Conservation (phyloP, 2,329 filamentous ascomycete species). For the Penicillium sp. region DNA sequence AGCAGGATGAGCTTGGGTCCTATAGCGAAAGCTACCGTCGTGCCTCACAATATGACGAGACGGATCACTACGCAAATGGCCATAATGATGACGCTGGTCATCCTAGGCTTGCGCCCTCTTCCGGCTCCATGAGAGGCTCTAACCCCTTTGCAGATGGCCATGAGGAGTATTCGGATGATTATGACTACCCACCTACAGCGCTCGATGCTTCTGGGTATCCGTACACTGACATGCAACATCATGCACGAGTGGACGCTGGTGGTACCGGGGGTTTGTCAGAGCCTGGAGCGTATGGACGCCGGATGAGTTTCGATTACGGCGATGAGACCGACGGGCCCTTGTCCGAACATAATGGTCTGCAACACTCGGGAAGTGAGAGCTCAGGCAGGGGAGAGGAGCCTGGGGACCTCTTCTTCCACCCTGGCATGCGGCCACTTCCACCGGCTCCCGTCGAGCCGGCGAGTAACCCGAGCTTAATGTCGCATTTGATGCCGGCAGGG, state of each 20-base stretch:
- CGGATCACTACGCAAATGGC: too few relatives aligned
- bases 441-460: constrained; percentile 53
- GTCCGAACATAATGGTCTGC: too few relatives aligned
- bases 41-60: too few relatives aligned
- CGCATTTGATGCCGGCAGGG: constrained; percentile 46
- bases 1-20: too few relatives aligned
- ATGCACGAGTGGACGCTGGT: constrained; percentile 67
- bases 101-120: too few relatives aligned
- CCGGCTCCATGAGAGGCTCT: constrained; percentile 15
- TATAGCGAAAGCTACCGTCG: too few relatives aligned
- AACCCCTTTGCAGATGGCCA: too few relatives aligned
- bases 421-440: constrained; percentile 60
- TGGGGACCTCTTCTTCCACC: constrained; percentile 88
- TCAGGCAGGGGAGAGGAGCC: too few relatives aligned
- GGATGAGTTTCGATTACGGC: constrained; percentile 84
- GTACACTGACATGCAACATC: too few relatives aligned
- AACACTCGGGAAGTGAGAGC: too few relatives aligned
- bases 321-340: constrained; percentile 73
- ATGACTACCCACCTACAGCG: constrained; percentile 36
- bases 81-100: too few relatives aligned
- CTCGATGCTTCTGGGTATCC: constrained; percentile 55
- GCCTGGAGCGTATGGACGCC: constrained; percentile 55
- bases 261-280: constrained; percentile 79
- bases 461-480: constrained; percentile 38
- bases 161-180: constrained; percentile 27